A percentile compares a stretch with the other conserved stretches of the same genome.
These are phyloP conservation scores for Mentha longifolia DNA, from an alignment of 257 asterid genomes.

Conservation along the genomic window DNA sequence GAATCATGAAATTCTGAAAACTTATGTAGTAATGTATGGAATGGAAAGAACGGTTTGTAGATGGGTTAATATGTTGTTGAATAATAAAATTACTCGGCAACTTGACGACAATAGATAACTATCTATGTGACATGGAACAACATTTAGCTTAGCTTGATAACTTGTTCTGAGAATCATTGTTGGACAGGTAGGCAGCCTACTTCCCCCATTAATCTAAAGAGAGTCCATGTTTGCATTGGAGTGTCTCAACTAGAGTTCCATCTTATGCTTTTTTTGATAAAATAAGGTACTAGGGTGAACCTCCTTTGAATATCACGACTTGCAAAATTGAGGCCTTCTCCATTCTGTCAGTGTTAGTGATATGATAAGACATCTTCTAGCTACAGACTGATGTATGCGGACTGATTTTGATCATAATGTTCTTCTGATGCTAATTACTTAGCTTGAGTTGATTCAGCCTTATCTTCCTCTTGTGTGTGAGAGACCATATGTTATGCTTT, in stretches of 20 bases:
- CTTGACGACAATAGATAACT: neutral
- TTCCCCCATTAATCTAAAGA: constrained; percentile 21
- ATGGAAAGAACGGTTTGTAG: neutral
- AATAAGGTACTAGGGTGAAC: constrained; percentile 9
- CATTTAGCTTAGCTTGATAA: constrained; percentile 19
- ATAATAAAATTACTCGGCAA: constrained; percentile 1
- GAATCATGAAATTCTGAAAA: neutral
- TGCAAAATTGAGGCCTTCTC: neutral
- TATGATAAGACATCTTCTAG: neutral
- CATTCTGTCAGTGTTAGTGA: constrained; percentile 4
- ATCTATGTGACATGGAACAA: constrained; percentile 19
- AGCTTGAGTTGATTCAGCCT: neutral
- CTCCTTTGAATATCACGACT: neutral
- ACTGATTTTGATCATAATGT: neutral
- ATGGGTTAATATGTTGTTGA: constrained; percentile 24
- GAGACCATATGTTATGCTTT: neutral
- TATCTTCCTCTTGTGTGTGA: constrained; percentile 8
- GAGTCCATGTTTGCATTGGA: constrained; percentile 8
- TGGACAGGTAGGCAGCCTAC: neutral
- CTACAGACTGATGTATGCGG: neutral
- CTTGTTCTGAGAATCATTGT: constrained; percentile 8
- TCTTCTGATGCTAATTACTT: neutral
- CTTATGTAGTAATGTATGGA: neutral
- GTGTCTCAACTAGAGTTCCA: constrained; percentile 20
- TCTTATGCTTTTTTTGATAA: constrained; percentile 9